These are phyloP conservation scores for Saccharomyces hybrid DNA, from an alignment of 1,139 yeast genomes.

Conservation along the genomic window DNA sequence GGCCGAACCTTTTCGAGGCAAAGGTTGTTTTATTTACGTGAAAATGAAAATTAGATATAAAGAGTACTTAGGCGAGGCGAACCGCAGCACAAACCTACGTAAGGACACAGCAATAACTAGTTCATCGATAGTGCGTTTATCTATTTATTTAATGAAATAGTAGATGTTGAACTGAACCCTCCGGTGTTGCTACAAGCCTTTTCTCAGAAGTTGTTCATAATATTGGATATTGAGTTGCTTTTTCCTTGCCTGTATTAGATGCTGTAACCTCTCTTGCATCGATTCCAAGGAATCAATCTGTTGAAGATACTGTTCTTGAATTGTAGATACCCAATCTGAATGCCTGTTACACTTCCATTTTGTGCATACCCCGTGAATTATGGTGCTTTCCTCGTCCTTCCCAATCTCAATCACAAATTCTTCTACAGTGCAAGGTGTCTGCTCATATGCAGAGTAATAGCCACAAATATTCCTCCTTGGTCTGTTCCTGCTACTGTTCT, in stretches of 20 bases:
- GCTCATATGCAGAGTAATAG: conserved; percentile 10
- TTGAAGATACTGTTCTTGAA: conserved; percentile 16
- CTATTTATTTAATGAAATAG: background rate
- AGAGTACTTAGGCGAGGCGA: no score
- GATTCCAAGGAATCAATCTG: conserved; percentile 22
- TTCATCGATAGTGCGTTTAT: background rate
- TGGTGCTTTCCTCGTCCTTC: conserved; percentile 7
- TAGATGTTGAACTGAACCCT: background rate
- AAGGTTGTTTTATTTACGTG: background rate
- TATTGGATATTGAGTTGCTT: conserved; percentile 24
- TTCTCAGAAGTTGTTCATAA: conserved; percentile 16
- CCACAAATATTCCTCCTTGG: conserved; percentile 24
- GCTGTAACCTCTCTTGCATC: conserved; percentile 18
- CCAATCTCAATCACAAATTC: conserved; percentile 13
- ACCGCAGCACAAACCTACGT: background rate
- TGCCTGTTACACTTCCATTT: conserved; percentile 25
- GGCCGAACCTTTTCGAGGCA: background rate
- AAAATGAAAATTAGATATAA: background rate
- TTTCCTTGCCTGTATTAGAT: conserved; percentile 22
- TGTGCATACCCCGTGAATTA: conserved; percentile 20
- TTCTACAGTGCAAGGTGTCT: conserved; percentile 14
- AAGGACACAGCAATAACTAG: background rate
- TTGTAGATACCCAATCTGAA: conserved; percentile 26
- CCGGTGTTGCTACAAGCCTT: background rate
- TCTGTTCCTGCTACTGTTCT: conserved; percentile 9